These are phyloP conservation scores for Vitis rotundifolia DNA, from an alignment of 164 flowering plant species.

Conservation along the genomic window DNA sequence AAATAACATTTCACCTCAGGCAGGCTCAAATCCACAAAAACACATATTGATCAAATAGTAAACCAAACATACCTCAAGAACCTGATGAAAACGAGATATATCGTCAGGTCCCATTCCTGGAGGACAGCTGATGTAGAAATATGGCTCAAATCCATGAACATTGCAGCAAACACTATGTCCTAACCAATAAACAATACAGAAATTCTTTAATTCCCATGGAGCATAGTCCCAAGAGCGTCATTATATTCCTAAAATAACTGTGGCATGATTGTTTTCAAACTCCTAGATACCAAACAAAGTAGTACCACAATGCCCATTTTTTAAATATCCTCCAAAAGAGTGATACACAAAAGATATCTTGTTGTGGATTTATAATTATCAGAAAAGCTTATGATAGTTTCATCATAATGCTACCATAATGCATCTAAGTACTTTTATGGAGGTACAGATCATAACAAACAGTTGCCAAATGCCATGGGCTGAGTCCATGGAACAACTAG, in stretches of 20 bases:
- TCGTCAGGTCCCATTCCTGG: constrained; percentile 96
- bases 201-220: not conserved
- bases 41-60: not conserved
- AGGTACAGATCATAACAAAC: too few species aligned
- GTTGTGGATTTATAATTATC: too few species aligned
- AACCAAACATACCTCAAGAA: constrained; percentile 66
- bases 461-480: too few species aligned
- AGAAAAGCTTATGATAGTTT: too few species aligned
- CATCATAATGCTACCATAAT: too few species aligned
- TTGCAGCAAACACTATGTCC: constrained; percentile 94
- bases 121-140: constrained; percentile 86
- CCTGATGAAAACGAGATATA: constrained; percentile 71
- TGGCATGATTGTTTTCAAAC: not conserved
- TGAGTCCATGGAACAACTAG: too few species aligned
- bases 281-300: not conserved
- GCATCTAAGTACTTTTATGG: too few species aligned
- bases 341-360: too few species aligned
- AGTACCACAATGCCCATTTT: not conserved
- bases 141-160: constrained; percentile 98
- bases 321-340: not conserved
- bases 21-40: not conserved
- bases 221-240: not conserved
- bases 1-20: not conserved
- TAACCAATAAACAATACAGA: constrained; percentile 19
- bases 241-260: not conserved